These are phyloP conservation scores for Candida freyschussii DNA, from an alignment of 1,139 yeast species.

Conservation along the genomic window DNA sequence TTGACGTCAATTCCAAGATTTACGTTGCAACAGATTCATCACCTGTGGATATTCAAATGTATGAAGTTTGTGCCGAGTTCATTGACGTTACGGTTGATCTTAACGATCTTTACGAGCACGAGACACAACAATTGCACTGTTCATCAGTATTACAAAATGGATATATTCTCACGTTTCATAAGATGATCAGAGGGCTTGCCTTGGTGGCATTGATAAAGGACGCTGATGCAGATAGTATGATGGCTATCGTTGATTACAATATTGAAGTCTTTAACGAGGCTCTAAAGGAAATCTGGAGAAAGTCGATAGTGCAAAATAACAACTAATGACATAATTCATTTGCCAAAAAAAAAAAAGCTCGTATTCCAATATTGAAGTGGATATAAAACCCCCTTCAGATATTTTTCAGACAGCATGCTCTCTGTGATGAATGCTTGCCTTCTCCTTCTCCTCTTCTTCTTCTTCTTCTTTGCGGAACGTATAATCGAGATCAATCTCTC, in stretches of 20 bases:
- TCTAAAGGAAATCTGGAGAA: constrained; percentile 70
- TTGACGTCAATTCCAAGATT: constrained; percentile 90
- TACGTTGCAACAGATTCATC: constrained; percentile 95
- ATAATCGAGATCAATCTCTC: neutral
- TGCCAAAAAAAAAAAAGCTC: neutral
- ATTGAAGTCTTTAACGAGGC: constrained; percentile 78
- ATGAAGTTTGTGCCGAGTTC: constrained; percentile 95
- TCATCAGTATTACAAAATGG: constrained; percentile 79
- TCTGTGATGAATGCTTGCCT: constrained; percentile 8
- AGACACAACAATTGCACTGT: constrained; percentile 44
- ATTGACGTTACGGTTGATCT: constrained; percentile 91
- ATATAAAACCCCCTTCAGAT: no score
- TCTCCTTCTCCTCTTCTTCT: constrained; percentile 8
- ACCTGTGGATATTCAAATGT: constrained; percentile 92
- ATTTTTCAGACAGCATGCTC: constrained; percentile 4
- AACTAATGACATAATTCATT: no score
- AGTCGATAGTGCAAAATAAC: constrained; percentile 19
- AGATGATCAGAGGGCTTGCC: constrained; percentile 91
- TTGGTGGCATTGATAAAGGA: constrained; percentile 80
- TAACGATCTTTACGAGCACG: constrained; percentile 57
- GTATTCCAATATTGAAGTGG: neutral
- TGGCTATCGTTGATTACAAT: constrained; percentile 84
- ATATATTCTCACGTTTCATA: constrained; percentile 72
- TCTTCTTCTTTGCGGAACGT: no score
- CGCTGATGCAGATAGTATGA: constrained; percentile 51